phyloP scores from a whole-genome alignment of 768 basidiomycete genomes.

The Pleurotus pulmonarius region DNA sequence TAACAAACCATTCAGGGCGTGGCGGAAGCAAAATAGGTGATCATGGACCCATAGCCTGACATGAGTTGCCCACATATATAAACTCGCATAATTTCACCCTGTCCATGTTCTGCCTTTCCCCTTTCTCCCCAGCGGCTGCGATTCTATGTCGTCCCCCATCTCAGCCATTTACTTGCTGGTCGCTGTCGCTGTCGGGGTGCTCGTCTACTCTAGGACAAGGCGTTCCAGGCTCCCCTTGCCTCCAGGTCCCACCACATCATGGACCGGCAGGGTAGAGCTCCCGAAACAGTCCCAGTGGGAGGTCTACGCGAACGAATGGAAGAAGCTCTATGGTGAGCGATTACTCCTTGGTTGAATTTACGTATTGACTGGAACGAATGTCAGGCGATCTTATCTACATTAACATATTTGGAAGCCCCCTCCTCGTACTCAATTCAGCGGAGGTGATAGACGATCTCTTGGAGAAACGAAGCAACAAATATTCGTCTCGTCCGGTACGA shows the following conservation, averaged over 20 bases:
- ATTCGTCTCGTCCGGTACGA: constrained; percentile 37
- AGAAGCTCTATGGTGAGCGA: constrained; percentile 33
- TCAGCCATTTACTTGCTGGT: constrained; percentile 4
- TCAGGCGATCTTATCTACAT: constrained; percentile 46
- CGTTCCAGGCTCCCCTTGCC: constrained; percentile 24
- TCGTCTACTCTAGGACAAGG: constrained; percentile 12
- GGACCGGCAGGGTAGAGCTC: constrained; percentile 27
- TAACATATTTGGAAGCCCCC: constrained; percentile 38
- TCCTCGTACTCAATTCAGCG: constrained; percentile 43
- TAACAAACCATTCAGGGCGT: background rate
- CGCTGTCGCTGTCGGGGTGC: constrained; percentile 1
- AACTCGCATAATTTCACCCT: background rate
- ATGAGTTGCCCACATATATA: background rate
- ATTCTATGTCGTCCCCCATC: constrained; percentile 7
- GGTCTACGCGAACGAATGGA: constrained; percentile 39
- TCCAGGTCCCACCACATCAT: constrained; percentile 38
- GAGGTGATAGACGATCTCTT: constrained; percentile 38
- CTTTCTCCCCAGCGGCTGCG: background rate
- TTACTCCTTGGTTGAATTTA: background rate
- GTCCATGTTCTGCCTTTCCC: background rate
- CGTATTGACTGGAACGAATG: constrained; percentile 5
- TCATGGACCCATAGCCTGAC: background rate
- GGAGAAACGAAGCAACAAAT: constrained; percentile 39
- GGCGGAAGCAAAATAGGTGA: background rate
- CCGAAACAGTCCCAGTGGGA: constrained; percentile 39